phyloP scores from a whole-genome alignment of 176 grass and related monocot species.

The Carex myosuroides region DNA sequence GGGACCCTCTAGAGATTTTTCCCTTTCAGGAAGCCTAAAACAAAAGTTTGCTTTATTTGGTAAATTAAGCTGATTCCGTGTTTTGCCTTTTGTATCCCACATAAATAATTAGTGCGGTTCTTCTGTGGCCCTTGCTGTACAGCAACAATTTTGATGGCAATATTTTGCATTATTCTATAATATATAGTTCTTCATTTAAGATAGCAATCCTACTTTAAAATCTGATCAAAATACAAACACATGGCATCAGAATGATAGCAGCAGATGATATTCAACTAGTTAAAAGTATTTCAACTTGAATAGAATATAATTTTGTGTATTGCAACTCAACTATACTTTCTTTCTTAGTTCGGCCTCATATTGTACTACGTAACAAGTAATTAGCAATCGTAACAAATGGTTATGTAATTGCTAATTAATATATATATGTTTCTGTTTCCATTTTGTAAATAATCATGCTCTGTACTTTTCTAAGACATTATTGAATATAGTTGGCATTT shows the following conservation, averaged over 20 bases:
- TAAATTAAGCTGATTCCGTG: constrained; percentile 13
- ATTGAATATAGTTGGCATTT: not conserved
- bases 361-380: too few species aligned
- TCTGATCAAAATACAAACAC: not conserved
- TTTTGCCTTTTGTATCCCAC: not conserved
- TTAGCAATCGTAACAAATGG: too few species aligned
- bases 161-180: too few species aligned
- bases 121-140: not conserved
- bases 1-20: not conserved
- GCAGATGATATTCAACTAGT: not conserved
- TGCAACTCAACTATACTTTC: too few species aligned
- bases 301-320: too few species aligned
- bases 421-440: too few species aligned
- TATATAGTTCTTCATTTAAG: too few species aligned
- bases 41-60: not conserved
- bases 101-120: not conserved
- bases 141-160: too few species aligned
- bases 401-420: too few species aligned
- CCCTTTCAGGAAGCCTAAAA: not conserved
- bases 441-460: too few species aligned
- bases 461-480: not conserved
- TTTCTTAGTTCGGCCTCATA: too few species aligned
- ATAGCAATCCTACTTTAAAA: too few species aligned
- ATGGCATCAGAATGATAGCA: not conserved
- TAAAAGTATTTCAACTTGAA: not conserved